Percentiles rank a stretch among this genome's conserved stretches.
Evolutionary conservation across 139 green algal genomes (phyloP).

Genomic region (Chlorella vulgaris): DNA sequence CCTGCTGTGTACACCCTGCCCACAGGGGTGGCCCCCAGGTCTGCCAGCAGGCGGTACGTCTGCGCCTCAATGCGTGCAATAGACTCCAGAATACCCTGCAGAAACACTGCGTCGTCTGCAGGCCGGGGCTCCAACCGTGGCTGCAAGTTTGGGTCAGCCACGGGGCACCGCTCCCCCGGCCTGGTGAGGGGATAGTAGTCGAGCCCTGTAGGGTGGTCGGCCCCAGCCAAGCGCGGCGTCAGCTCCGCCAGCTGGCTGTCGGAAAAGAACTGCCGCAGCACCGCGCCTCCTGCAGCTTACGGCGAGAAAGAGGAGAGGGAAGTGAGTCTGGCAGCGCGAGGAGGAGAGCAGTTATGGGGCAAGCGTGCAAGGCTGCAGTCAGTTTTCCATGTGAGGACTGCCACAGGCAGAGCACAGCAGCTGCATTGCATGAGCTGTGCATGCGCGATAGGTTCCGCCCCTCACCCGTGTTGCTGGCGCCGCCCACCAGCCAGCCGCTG

Average conservation of each 20-base stretch:
- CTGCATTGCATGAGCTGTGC: no score
- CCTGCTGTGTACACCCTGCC: slow-evolving; percentile 48
- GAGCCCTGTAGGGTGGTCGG: slow-evolving; percentile 57
- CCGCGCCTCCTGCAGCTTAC: slow-evolving; percentile 64
- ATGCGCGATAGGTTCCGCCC: no score
- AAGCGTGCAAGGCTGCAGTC: no score
- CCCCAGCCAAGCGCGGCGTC: slow-evolving; percentile 62
- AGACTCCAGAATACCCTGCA: slow-evolving; percentile 84
- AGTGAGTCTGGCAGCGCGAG: neutral
- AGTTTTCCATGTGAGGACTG: no score
- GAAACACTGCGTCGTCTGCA: slow-evolving; percentile 69
- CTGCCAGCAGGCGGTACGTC: slow-evolving; percentile 67
- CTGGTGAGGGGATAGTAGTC: slow-evolving; percentile 88
- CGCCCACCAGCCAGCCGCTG: slow-evolving; percentile 90
- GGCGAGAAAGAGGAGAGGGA: neutral
- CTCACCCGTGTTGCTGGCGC: slow-evolving; percentile 84
- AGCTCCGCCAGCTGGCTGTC: slow-evolving; percentile 77
- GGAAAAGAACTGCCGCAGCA: slow-evolving; percentile 83
- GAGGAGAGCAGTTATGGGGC: neutral
- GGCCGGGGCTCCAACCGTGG: slow-evolving; percentile 73
- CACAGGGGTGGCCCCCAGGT: slow-evolving; percentile 70
- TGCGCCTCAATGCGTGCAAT: slow-evolving; percentile 83
- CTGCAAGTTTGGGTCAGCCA: slow-evolving; percentile 76
- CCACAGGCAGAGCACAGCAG: no score
- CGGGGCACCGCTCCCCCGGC: slow-evolving; percentile 88